These are phyloP conservation scores for Populus hybrid DNA, from an alignment of 441 rosid species.

Conservation along the genomic window DNA sequence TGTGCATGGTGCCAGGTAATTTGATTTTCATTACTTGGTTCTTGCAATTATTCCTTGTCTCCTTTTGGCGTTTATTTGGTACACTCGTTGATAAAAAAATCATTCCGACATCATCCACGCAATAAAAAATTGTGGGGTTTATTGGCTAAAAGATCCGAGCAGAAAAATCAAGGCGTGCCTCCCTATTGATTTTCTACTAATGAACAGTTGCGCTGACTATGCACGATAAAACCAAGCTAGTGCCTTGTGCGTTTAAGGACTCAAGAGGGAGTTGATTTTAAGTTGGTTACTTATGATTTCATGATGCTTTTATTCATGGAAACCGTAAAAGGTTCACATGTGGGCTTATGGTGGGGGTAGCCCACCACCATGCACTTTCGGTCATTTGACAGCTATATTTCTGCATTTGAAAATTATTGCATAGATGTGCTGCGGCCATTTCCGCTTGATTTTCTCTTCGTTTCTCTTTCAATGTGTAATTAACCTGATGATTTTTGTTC, in stretches of 20 bases:
- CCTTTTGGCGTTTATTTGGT: too few species aligned
- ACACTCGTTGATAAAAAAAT: too few species aligned
- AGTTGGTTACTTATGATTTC: not conserved
- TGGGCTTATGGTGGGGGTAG: not conserved
- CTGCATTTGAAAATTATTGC: not conserved
- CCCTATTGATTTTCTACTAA: too few species aligned
- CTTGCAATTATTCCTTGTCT: not conserved
- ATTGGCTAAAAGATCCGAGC: too few species aligned
- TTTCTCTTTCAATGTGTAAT: not conserved
- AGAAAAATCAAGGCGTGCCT: too few species aligned
- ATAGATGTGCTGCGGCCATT: too few species aligned
- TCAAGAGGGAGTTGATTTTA: not conserved
- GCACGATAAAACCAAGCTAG: not conserved
- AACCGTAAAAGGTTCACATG: not conserved
- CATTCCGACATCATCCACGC: too few species aligned
- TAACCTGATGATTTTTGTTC: not conserved
- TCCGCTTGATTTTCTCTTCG: not conserved
- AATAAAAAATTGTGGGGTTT: too few species aligned
- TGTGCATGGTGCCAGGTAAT: too few species aligned
- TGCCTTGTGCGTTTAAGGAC: not conserved
- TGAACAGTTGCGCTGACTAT: not conserved
- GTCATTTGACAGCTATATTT: conserved; percentile 13
- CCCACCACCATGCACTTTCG: conserved; percentile 1
- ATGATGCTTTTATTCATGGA: not conserved
- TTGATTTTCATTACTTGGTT: not conserved